Evolutionary conservation across 495 filamentous ascomycete genomes (phyloP), one percentile per base, ranked within the genome.

Genomic region (Durotheca rogersii): DNA sequence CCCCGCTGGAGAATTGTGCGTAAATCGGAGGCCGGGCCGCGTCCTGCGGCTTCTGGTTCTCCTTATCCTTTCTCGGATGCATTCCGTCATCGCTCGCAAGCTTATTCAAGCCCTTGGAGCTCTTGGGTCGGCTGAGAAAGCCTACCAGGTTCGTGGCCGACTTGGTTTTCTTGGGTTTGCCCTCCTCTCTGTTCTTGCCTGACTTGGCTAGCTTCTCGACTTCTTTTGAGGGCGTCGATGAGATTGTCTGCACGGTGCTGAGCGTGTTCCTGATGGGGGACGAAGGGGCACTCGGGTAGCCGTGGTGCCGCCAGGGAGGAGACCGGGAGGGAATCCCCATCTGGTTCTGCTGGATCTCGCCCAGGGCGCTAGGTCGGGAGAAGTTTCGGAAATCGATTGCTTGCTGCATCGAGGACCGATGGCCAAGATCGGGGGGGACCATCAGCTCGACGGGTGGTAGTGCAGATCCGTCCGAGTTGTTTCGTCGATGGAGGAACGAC

Each of bases 81-180:
- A 52, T 56, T 9, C 72, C 68, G 7, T 75, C 66, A 27, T 70
- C 67, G 16, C 27, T 53, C 23, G 61, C 65, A 39, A 64, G 56
- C 60, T 73, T 69, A 23, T 72, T 67, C 19, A 77, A 49, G 42
- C 75, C 78, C 64, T 83, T 86, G 9, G 75, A 72, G 7, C 80
- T 77, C 51, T 82, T 85, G 14, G 81, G 78, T 31, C 81, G 76
- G 14, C 69, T 76, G 38, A 85, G 75, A 7, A 88, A 78, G 3
- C 75, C 83, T 0, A 82, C 78, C 3, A 95, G 73, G 60, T 87
- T 91, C 36, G 87, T 90, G 3, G 87, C 77, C 0, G 90, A 94
- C 60, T 94, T 95, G 12, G 82, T 79, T 74, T 92, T 94, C 67
- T 90, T 91, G 5, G 85, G 83, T 47, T 81, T 86, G 76, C 36